These are phyloP conservation scores for Hansenula anomala DNA, from an alignment of 1,139 yeast genomes.

Conservation along the genomic window DNA sequence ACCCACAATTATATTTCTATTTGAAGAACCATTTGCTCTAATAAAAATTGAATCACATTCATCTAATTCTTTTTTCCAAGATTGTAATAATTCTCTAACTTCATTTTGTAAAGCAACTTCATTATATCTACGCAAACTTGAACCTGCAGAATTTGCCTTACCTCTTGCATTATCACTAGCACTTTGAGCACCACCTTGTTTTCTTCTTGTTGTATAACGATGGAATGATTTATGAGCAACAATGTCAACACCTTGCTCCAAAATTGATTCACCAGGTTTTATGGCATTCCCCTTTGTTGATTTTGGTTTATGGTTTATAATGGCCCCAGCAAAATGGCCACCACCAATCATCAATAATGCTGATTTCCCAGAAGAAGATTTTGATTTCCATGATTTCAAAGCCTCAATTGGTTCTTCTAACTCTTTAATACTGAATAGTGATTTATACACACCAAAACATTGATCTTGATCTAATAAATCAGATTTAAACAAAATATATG, in stretches of 20 bases:
- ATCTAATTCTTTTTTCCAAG: conserved; percentile 59
- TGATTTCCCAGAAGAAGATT: conserved; percentile 33
- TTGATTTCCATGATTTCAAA: conserved; percentile 30
- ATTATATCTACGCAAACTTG: conserved; percentile 81
- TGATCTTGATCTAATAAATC: conserved; percentile 36
- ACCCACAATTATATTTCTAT: conserved; percentile 61
- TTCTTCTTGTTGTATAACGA: conserved; percentile 91
- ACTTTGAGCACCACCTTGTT: conserved; percentile 96
- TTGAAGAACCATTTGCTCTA: conserved; percentile 76
- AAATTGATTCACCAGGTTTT: conserved; percentile 37
- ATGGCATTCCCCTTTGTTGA: conserved; percentile 45
- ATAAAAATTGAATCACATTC: conserved; percentile 70
- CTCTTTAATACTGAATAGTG: conserved; percentile 43
- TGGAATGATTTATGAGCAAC: conserved; percentile 84
- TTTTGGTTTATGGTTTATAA: conserved; percentile 66
- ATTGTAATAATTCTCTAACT: conserved; percentile 56
- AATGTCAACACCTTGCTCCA: conserved; percentile 60
- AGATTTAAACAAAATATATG: conserved; percentile 54
- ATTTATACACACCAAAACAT: conserved; percentile 68
- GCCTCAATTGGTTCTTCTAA: conserved; percentile 39
- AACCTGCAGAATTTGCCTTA: conserved; percentile 95
- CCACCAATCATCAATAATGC: conserved; percentile 95
- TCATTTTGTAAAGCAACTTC: conserved; percentile 81
- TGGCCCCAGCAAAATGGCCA: conserved; percentile 97
- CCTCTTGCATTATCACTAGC: conserved; percentile 91